Evolutionary conservation across 306 rosid genomes (phyloP), one percentile per base, ranked within the genome.

Genomic region (Sophora flavescens): DNA sequence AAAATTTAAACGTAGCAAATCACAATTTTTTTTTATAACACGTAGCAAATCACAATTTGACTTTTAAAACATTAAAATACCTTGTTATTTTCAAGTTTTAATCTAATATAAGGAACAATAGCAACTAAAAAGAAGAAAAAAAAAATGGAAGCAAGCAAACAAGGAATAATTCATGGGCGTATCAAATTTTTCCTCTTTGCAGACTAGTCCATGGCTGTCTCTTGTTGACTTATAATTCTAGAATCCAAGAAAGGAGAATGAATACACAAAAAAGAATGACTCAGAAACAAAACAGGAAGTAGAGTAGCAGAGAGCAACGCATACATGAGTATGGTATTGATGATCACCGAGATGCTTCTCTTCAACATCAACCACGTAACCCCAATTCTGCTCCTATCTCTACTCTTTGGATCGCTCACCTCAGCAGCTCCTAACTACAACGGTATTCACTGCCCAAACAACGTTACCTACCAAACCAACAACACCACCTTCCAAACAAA

Each of bases 401-500:
- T 84, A 15, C 14, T 77, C 4, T 3, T 73, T 2, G 39, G 32
- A 9, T 47, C 71, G 3, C 48, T 59, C 22, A 4, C 63, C 2
- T 22, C 26, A 1, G 75, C 76, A 14, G 70, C 78, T 3, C 85
- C 85, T 0, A 4, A 2, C 26, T 74, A 50, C 52, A 76, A 56
- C 14, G 6, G 0, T 13, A 9, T 33, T 28, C 0, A 16, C 38
- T 89, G 94, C 44, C 35, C 54, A n/a, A 57, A 39, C 60, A 69
- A 76, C 63, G n/a, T 59, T 4, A 75, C 74, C 0, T 86, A 70
- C 70, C 9, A 70, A 4, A 6, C 86, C 13, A 84, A 76, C 79
- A 58, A 77, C 78, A 57, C 45, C 78, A 56, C 70, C 6, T 83
- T 79, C 74, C 45, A 76, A 6, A 74, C 77, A 68, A 88, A 84